Conservation (phyloP, 179 eudicot species). For the Camellia oleifera region DNA sequence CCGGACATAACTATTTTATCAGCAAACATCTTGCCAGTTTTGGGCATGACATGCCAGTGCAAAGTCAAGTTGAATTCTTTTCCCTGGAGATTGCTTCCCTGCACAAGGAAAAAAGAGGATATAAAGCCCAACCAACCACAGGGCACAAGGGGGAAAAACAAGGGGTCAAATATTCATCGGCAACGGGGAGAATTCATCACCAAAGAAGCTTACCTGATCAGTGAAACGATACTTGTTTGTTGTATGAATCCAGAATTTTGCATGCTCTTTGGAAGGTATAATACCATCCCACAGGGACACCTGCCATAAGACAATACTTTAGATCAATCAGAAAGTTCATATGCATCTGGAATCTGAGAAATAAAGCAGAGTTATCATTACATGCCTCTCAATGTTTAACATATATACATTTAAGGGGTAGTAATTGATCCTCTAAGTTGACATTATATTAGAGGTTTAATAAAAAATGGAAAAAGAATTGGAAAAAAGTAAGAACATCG, state of each 20-base stretch:
- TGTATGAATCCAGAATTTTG: conserved; percentile 58
- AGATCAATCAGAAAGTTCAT: not conserved
- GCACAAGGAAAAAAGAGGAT: not conserved
- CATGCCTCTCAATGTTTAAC: not conserved
- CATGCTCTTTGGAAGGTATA: conserved; percentile 73
- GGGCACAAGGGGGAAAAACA: not conserved
- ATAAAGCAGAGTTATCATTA: not conserved
- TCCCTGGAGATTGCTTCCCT: conserved; percentile 89
- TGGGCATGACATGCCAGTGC: conserved; percentile 99
- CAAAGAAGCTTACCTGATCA: conserved; percentile 56
- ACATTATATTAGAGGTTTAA: no score
- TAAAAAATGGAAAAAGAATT: no score
- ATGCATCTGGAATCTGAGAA: not conserved
- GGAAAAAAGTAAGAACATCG: not conserved
- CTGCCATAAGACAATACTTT: conserved; percentile 27
- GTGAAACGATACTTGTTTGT: conserved; percentile 80
- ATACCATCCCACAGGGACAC: conserved; percentile 91
- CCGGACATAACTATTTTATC: conserved; percentile 80
- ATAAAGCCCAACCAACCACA: not conserved
- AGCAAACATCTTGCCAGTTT: conserved; percentile 95
- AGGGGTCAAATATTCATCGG: not conserved
- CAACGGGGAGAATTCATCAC: not conserved
- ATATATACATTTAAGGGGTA: not conserved
- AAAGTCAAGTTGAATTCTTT: conserved; percentile 82
- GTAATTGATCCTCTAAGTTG: no score